Evolutionary conservation across 2,329 filamentous ascomycete species (phyloP).

Genomic region (Penicillium sp.): DNA sequence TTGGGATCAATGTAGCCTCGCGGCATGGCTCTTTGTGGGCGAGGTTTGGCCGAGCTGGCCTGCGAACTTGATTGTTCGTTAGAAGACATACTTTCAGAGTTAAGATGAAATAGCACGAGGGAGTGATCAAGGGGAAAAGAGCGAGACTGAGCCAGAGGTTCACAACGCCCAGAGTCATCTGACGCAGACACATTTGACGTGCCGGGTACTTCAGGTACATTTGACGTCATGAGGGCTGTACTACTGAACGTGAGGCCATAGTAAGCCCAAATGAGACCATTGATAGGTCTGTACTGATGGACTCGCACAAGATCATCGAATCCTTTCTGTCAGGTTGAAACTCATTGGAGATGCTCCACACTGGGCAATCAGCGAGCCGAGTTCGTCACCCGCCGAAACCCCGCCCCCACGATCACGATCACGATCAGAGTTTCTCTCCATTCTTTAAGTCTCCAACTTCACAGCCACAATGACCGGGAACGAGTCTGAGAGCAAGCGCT

Average conservation of each 20-base stretch:
- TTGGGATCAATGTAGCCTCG: neutral
- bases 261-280: neutral
- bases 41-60: neutral
- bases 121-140: neutral
- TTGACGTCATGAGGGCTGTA: conserved; percentile 2
- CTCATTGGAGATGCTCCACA: neutral
- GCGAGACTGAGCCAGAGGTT: neutral
- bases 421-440: conserved; percentile 9
- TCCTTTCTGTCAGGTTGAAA: no score
- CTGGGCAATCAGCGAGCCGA: conserved; percentile 11
- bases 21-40: neutral
- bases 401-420: conserved; percentile 15
- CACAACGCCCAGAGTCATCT: neutral
- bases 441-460: neutral
- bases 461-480: conserved; percentile 29
- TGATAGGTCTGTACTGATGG: neutral
- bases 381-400: conserved; percentile 19
- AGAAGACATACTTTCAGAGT: neutral
- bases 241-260: neutral
- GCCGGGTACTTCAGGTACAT: neutral
- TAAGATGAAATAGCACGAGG: neutral
- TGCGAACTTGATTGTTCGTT: neutral
- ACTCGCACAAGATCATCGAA: neutral
- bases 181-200: neutral
- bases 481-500: conserved; percentile 33